Conservation (phyloP, 2,329 filamentous ascomycete genomes). For the Nemania abortiva region DNA sequence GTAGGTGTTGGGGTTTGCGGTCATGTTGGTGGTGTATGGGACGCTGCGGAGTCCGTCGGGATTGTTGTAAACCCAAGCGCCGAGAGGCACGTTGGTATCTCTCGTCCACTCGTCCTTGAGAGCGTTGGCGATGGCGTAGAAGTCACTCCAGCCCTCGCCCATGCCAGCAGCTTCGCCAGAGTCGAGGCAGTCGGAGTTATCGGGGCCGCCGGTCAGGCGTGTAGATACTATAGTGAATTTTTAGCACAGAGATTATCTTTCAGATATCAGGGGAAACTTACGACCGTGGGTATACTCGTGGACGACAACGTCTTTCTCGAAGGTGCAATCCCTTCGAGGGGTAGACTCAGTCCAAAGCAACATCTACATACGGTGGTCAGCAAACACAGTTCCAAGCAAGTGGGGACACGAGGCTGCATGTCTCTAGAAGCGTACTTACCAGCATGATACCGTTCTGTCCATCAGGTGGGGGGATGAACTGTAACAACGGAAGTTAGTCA, state of each 20-base stretch:
- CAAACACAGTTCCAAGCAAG: neutral
- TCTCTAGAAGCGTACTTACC: constrained; percentile 1
- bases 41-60: constrained; percentile 57
- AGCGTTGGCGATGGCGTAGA: constrained; percentile 61
- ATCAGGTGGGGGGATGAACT: constrained; percentile 61
- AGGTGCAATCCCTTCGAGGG: constrained; percentile 64
- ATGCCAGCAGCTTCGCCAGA: constrained; percentile 59
- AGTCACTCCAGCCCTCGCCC: constrained; percentile 65
- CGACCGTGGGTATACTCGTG: constrained; percentile 69
- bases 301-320: constrained; percentile 71
- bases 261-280: constrained; percentile 42
- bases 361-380: constrained; percentile 55
- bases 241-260: neutral
- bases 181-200: constrained; percentile 62
- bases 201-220: constrained; percentile 69
- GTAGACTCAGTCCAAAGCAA: constrained; percentile 64
- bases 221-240: constrained; percentile 57
- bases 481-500: neutral
- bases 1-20: constrained; percentile 61
- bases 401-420: no score
- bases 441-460: constrained; percentile 65
- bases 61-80: constrained; percentile 58
- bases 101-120: constrained; percentile 59
- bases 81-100: constrained; percentile 58
- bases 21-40: constrained; percentile 60